Percentiles rank a stretch among this genome's conserved stretches.
Conservation (phyloP, 148 eudicot species). For the Drosera capensis region DNA sequence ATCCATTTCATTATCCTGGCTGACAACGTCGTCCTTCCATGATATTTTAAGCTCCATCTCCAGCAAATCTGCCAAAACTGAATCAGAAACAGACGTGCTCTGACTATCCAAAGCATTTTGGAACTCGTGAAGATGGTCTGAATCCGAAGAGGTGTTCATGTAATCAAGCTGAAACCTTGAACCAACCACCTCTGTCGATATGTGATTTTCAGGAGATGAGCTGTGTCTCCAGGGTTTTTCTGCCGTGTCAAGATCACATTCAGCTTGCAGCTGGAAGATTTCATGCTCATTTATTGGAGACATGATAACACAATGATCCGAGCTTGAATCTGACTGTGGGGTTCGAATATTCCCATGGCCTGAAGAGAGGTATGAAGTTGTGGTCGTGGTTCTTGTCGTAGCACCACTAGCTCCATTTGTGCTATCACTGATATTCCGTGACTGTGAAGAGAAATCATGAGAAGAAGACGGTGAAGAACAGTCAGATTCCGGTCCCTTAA, state of each 20-base stretch:
- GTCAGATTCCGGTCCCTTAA: slow-evolving; percentile 3
- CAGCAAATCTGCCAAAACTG: slow-evolving; percentile 17
- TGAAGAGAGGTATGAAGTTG: slow-evolving; percentile 19
- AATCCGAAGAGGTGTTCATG: slow-evolving; percentile 17
- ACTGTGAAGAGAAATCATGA: too few relatives aligned
- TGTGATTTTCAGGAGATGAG: slow-evolving; percentile 27
- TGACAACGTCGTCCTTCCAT: slow-evolving; percentile 51
- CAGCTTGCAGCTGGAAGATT: slow-evolving; percentile 17
- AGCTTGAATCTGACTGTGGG: slow-evolving; percentile 41
- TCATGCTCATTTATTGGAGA: slow-evolving; percentile 19
- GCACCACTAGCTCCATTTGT: slow-evolving; percentile 9
- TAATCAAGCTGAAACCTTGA: slow-evolving; percentile 18
- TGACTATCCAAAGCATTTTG: slow-evolving; percentile 13
- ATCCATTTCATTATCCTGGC: slow-evolving; percentile 41
- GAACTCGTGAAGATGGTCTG: slow-evolving; percentile 9
- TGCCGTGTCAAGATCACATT: slow-evolving; percentile 30
- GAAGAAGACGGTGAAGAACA: slow-evolving; percentile 12
- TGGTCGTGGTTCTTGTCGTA: slow-evolving; percentile 11
- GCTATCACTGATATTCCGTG: too few relatives aligned
- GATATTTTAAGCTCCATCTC: slow-evolving; percentile 37
- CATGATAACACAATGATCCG: slow-evolving; percentile 16
- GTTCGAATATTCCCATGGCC: slow-evolving; percentile 55
- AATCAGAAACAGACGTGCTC: slow-evolving; percentile 19
- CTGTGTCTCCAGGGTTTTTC: slow-evolving; percentile 20
- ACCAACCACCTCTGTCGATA: slow-evolving; percentile 17